Conservation (phyloP, 2,329 filamentous ascomycete species). For the Cadophora malorum region DNA sequence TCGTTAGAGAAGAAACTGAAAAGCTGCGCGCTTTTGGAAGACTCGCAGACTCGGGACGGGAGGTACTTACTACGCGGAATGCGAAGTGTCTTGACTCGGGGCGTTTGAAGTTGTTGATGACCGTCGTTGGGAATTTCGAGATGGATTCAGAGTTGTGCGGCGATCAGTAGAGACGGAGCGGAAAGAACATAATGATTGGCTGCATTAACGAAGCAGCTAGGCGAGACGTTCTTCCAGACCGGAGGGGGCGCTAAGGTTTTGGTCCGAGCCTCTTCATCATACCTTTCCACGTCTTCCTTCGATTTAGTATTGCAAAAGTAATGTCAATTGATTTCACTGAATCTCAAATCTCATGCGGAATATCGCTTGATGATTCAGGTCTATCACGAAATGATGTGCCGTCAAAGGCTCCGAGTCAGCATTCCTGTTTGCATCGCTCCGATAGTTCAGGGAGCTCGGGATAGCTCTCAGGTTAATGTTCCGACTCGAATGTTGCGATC, state of each 20-base stretch:
- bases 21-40: neutral
- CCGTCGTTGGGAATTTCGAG: conserved; percentile 15
- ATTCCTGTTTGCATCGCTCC: no score
- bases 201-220: neutral
- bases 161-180: neutral
- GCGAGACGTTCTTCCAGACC: neutral
- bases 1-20: conserved; percentile 1
- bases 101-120: conserved; percentile 14
- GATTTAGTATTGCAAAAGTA: no score
- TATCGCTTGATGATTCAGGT: no score
- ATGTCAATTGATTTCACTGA: no score
- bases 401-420: no score
- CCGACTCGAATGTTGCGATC: no score
- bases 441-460: no score
- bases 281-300: no score
- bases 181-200: neutral
- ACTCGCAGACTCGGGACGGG: neutral
- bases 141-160: neutral
- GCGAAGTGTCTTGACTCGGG: conserved; percentile 14
- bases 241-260: neutral
- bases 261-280: neutral
- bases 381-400: no score
- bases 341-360: no score
- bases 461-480: no score
- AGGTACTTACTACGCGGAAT: conserved; percentile 16